phyloP scores from a whole-genome alignment of 1,284 basidiomycete genomes.

The Golubevia pallescens region DNA sequence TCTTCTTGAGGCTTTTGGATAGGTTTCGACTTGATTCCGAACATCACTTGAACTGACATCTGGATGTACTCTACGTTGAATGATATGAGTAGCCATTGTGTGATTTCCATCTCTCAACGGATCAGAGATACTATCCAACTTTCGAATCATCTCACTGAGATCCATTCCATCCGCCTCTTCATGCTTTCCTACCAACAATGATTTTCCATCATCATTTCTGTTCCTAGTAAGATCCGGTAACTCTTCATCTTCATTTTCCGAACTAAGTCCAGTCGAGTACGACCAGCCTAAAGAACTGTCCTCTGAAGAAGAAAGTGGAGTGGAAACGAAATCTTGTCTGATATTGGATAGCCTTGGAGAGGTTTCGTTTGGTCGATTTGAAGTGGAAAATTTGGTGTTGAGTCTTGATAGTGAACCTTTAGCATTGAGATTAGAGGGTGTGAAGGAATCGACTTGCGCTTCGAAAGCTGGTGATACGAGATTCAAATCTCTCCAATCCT shows the following conservation, averaged over 20 bases:
- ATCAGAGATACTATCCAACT: neutral
- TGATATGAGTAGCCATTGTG: constrained; percentile 54
- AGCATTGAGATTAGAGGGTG: no score
- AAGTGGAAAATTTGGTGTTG: constrained; percentile 8
- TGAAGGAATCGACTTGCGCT: neutral
- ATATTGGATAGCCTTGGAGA: constrained; percentile 8
- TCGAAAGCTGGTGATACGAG: constrained; percentile 20
- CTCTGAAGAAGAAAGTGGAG: neutral
- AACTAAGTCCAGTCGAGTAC: neutral
- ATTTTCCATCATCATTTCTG: neutral
- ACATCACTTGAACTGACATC: neutral
- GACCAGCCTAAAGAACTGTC: neutral
- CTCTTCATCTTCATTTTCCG: constrained; percentile 1
- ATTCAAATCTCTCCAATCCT: constrained; percentile 45
- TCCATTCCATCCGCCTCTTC: neutral
- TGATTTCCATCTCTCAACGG: neutral
- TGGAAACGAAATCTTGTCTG: neutral
- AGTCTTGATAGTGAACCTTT: constrained; percentile 13
- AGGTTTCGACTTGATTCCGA: neutral
- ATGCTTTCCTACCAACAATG: neutral
- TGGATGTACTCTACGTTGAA: constrained; percentile 4
- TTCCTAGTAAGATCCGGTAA: constrained; percentile 13
- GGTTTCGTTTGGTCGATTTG: constrained; percentile 8
- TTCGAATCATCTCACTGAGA: neutral
- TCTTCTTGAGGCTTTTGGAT: neutral